phyloP scores from a whole-genome alignment of 2,329 filamentous ascomycete species.

The Arthrobotrys sphaeroides region DNA sequence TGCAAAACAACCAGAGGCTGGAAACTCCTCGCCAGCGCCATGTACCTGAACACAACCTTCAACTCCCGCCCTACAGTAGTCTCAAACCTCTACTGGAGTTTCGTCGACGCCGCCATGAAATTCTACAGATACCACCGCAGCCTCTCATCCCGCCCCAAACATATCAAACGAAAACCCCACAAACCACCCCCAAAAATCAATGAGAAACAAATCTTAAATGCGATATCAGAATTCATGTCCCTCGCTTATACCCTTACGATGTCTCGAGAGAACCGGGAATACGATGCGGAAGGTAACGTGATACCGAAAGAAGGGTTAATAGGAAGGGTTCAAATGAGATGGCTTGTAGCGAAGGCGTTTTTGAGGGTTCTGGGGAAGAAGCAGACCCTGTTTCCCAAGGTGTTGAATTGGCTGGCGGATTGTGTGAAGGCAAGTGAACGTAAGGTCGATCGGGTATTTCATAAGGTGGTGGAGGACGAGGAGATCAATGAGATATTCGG shows the following conservation, averaged over 20 bases:
- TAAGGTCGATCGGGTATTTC: conserved; percentile 59
- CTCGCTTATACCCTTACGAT: conserved; percentile 21
- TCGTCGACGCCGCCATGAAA: conserved; percentile 81
- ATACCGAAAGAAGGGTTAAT: conserved; percentile 42
- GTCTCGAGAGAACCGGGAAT: conserved; percentile 43
- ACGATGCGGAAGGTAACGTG: conserved; percentile 5
- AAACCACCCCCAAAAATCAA: conserved; percentile 3
- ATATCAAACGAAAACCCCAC: conserved; percentile 56
- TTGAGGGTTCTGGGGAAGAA: conserved; percentile 72
- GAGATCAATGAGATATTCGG: conserved; percentile 44
- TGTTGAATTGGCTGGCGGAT: conserved; percentile 74
- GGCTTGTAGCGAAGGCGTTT: conserved; percentile 77
- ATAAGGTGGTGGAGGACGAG: conserved; percentile 57
- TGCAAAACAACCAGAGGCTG: conserved; percentile 65
- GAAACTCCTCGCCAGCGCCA: conserved; percentile 83
- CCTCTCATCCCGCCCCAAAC: conserved; percentile 66
- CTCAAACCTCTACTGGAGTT: conserved; percentile 77
- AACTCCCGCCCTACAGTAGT: conserved; percentile 77
- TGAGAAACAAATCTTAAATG: conserved; percentile 48
- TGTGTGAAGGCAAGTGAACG: conserved; percentile 63
- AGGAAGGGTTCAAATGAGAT: conserved; percentile 59
- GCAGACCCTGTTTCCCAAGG: conserved; percentile 73
- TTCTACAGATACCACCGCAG: conserved; percentile 68
- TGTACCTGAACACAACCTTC: conserved; percentile 82
- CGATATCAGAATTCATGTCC: conserved; percentile 59